Percentiles rank a stretch among this genome's conserved stretches.
Evolutionary conservation across 1,139 yeast genomes (phyloP).

Genomic region (Fermentozyma sake): DNA sequence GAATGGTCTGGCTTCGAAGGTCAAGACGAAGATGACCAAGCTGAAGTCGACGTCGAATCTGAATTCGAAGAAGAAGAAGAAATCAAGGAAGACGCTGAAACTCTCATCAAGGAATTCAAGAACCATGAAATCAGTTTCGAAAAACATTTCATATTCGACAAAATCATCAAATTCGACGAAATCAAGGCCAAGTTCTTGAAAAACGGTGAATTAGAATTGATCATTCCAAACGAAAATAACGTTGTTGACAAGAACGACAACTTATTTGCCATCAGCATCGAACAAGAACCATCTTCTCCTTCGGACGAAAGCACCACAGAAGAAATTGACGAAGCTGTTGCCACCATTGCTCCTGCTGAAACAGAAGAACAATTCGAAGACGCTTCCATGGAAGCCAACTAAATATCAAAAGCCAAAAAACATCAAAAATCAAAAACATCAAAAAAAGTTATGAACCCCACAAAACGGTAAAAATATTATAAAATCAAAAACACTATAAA

Average conservation of each 20-base stretch:
- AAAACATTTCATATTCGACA: slow-evolving; percentile 44
- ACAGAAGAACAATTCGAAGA: slow-evolving; percentile 5
- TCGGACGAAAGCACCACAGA: slow-evolving; percentile 18
- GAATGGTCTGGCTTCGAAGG: slow-evolving; percentile 12
- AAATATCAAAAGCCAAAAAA: too few species aligned
- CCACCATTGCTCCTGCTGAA: slow-evolving; percentile 3
- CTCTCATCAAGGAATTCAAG: slow-evolving; percentile 35
- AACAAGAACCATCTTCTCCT: slow-evolving; percentile 10
- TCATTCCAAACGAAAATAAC: slow-evolving; percentile 36
- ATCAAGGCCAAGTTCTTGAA: slow-evolving; percentile 37
- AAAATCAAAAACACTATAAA: too few species aligned
- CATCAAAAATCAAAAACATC: too few species aligned
- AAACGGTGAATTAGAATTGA: slow-evolving; percentile 41
- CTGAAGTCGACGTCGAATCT: slow-evolving; percentile 13
- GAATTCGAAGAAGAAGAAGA: slow-evolving; percentile 27
- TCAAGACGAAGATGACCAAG: slow-evolving; percentile 9
- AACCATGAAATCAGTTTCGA: slow-evolving; percentile 42
- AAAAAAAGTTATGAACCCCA: too few species aligned
- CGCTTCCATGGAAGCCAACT: slow-evolving; percentile 7
- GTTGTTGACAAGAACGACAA: slow-evolving; percentile 20
- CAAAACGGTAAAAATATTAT: slow-evolving; percentile 1
- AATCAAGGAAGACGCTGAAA: slow-evolving; percentile 38
- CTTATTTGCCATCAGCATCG: slow-evolving; percentile 23
- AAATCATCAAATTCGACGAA: slow-evolving; percentile 34
- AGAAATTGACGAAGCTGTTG: slow-evolving; percentile 13